Evolutionary conservation across 2,329 filamentous ascomycete genomes (phyloP).

Genomic region (Elsinoe necatrix): DNA sequence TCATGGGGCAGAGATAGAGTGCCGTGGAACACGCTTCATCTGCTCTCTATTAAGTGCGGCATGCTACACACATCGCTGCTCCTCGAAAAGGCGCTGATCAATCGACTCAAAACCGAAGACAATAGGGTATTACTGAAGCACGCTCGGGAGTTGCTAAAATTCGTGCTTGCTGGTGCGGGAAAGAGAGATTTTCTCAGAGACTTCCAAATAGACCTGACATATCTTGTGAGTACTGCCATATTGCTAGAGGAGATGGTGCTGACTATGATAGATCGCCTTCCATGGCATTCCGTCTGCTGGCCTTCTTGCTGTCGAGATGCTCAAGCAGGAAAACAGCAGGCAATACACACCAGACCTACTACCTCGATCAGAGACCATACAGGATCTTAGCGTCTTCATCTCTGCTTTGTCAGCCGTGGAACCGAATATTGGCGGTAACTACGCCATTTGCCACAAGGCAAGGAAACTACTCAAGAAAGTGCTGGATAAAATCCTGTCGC

Average conservation of each 20-base stretch:
- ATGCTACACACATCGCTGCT: conserved; percentile 53
- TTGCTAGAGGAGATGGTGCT: neutral
- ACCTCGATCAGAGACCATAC: conserved; percentile 38
- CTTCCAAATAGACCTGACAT: conserved; percentile 36
- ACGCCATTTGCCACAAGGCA: conserved; percentile 35
- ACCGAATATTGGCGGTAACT: conserved; percentile 31
- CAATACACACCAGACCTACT: conserved; percentile 29
- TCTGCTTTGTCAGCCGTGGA: conserved; percentile 34
- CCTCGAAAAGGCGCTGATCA: conserved; percentile 48
- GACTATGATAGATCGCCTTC: conserved; percentile 24
- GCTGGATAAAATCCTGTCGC: conserved; percentile 36
- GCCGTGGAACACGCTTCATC: conserved; percentile 37
- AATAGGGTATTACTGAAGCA: conserved; percentile 31
- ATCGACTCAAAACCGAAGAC: conserved; percentile 29
- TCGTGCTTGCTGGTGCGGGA: conserved; percentile 32
- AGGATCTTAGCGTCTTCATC: conserved; percentile 39
- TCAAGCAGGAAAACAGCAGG: conserved; percentile 35
- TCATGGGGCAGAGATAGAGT: conserved; percentile 18
- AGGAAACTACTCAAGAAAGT: conserved; percentile 35
- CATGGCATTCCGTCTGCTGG: conserved; percentile 37
- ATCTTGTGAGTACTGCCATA: conserved; percentile 23
- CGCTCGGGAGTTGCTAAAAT: conserved; percentile 31
- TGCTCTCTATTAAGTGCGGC: conserved; percentile 39
- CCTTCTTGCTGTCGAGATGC: conserved; percentile 36
- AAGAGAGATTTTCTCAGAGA: conserved; percentile 35